phyloP scores from a whole-genome alignment of 1,139 yeast species.

The Geotrichum reessii region DNA sequence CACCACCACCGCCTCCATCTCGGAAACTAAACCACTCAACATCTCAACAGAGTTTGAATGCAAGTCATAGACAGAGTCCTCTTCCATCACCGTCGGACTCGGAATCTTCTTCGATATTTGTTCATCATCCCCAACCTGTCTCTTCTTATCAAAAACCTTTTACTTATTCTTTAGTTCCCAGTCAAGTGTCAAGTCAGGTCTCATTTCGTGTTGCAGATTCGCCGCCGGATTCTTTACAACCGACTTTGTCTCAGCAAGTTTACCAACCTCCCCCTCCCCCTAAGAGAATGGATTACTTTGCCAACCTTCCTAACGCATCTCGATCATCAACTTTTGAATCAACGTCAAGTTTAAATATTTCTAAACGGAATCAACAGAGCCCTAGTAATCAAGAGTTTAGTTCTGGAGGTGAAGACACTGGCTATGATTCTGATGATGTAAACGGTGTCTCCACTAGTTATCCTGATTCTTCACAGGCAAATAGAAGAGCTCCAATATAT shows the following conservation, averaged over 20 bases:
- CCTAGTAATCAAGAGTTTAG: slow-evolving; percentile 2
- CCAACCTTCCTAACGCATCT: neutral
- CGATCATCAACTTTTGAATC: slow-evolving; percentile 2
- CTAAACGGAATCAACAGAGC: neutral
- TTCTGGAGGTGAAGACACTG: slow-evolving; percentile 14
- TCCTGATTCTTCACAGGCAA: slow-evolving; percentile 36
- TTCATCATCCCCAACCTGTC: slow-evolving; percentile 4
- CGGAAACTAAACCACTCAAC: slow-evolving; percentile 16
- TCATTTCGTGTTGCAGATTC: neutral
- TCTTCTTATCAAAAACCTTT: neutral
- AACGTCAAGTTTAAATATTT: slow-evolving; percentile 2
- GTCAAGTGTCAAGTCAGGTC: neutral
- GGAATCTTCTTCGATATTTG: neutral
- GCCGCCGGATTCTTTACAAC: neutral
- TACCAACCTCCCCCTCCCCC: slow-evolving; percentile 19
- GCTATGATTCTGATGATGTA: slow-evolving; percentile 22
- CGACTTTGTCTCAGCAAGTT: slow-evolving; percentile 2
- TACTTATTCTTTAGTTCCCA: neutral
- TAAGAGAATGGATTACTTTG: slow-evolving; percentile 14
- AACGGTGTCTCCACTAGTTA: slow-evolving; percentile 18
- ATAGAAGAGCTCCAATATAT: slow-evolving; percentile 34
- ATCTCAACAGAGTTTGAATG: slow-evolving; percentile 4
- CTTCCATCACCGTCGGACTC: slow-evolving; percentile 10
- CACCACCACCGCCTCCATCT: slow-evolving; percentile 25
- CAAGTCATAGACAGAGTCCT: neutral